Base-by-base conservation (phyloP, 2,329 filamentous ascomycete species). In the Xylariaceae sp. region DNA sequence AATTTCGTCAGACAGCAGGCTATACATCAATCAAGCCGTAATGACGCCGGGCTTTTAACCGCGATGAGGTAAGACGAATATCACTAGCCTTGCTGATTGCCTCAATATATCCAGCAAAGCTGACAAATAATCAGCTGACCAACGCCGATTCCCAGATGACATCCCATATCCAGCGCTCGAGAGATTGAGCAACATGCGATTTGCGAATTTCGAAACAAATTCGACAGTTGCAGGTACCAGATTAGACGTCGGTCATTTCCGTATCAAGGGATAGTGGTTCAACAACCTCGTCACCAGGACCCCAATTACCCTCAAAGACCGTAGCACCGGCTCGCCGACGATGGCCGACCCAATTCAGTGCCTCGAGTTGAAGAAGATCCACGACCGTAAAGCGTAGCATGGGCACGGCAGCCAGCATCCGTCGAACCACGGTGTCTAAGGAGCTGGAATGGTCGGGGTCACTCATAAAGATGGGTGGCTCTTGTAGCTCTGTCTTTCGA, bases 291-390 rank as follows among this genome's bases (percentile, higher is more conserved):
- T 80, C 77, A n/a, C 75, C 85, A 30, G 92, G 92, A 3, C 94
- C 94, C 88, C 92, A 99, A 68, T 89, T 94, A 58, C 94, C 94
- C 73, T 99, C 94, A 64, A 88, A 99, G 49, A 99, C 85, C 0
- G 91, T 96, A n/a, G 94, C 94, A 42, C 91, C 89, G 10, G 91
- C 89, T 51, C 87, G 85, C 51, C 91, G 85, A 58, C 91, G 85
- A 47, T 77, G 74, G 51, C 85, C 81, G 30, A 95, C 87, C 88
- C 94, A 99, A 57, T 80, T 80, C 49, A 96, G 80, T 21, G 90
- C 89, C 46, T 85, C 83, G 1, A 85, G 80, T 43, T 80, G 74
- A 44, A 96, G 80, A 10, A 99, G 74, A 59, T 95, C 81, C 49
- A 87, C 79, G 21, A 90, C 81, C 1, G 80, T 81, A 4, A 92